Evolutionary conservation across 2,329 filamentous ascomycete species (phyloP), one percentile per base, ranked within the genome.

Genomic region (Pseudophaeomoniella oleicola): DNA sequence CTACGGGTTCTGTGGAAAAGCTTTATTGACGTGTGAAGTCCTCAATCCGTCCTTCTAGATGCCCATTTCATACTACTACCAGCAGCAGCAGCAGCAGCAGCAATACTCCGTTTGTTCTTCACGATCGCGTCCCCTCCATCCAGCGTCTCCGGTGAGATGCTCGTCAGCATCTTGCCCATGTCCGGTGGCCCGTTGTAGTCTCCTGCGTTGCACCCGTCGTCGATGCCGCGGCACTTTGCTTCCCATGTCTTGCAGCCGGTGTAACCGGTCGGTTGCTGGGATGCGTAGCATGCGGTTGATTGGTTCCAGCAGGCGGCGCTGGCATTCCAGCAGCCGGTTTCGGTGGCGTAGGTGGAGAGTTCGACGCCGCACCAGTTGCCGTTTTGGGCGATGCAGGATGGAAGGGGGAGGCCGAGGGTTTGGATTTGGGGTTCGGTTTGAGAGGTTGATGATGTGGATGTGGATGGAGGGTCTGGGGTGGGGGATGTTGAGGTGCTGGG

Each of bases 301-400:
- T 84, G 76, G 16, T 55, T 50, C 63, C 66, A 84, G 64, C 75
- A 78, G 34, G 62, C 52, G 27, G 60, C 54, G 51, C 52, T 44
- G 50, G 60, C 59, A 37, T 44, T 63, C 72, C 74, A 82, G 62
- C 80, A 84, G 11, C 67, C 67, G 2, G 50, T 50, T 50, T 75
- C 63, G 32, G 61, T 59, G 3, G 57, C 59, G 58, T 79, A 83
- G 5, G 56, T 47, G 0, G 68, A 53, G 1, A 83, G 64, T 49
- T 81, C 69, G 40, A 66, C 60, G 36, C 68, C 78, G 55, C 76
- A 81, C 79, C 78, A 85, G 59, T 85, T 83, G 40, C 62, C 78
- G 50, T 81, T 82, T 50, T 74, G 72, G 41, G 77, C 50, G 27
- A 81, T 59, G 50, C 73, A 80, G 46, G 63, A 58, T 2, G 49